Base-by-base conservation (phyloP, 257 asterid genomes). In the Capsicum rhomboideum region DNA sequence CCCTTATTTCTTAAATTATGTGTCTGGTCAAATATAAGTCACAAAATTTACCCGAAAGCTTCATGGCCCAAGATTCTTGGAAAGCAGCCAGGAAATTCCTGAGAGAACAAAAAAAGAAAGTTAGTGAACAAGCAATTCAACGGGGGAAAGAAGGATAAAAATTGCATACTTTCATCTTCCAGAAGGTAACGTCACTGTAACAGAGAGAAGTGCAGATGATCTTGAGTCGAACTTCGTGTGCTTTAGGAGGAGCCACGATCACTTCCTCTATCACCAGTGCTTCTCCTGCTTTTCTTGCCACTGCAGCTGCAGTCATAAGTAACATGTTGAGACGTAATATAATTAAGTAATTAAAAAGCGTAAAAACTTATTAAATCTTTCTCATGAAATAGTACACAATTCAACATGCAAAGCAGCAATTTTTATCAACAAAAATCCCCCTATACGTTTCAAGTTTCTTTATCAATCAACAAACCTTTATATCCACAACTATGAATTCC, bases 1-100 rank as follows among this genome's bases (percentile, higher is more conserved):
- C 5, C 8, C 44, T 40, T 40, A 4, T 6, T 40, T 40, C 44
- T 40, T 40, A 40, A 40, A 40, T 40, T 40, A 4, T 40, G 44
- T 40, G 44, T 40, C 7, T 1, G 5, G 44, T 40, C 23, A 55
- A 55, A 55, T 2, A 55, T n/a, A 21, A 50, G 26, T 55, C 2
- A 5, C 42, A 72, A 8, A 40, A 40, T 40, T 40, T 40, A 40
- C 44, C 98, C 98, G 42, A 89, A 85, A 82, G 97, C 90, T 89
- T 94, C 97, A 81, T 94, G 98, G 13, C 98, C 98, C 34, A 93
- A 83, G 55, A 93, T 93, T 86, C 94, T 90, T 21, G 97, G 97
- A 90, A 89, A 90, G 67, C 28, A 83, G 3, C 87, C 97, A 4
- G 91, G 91, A 82, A 90, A 93, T 20, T 83, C 94, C 98, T 93